phyloP scores from a whole-genome alignment of 1,284 basidiomycete species.

The Chalciporus sp. region DNA sequence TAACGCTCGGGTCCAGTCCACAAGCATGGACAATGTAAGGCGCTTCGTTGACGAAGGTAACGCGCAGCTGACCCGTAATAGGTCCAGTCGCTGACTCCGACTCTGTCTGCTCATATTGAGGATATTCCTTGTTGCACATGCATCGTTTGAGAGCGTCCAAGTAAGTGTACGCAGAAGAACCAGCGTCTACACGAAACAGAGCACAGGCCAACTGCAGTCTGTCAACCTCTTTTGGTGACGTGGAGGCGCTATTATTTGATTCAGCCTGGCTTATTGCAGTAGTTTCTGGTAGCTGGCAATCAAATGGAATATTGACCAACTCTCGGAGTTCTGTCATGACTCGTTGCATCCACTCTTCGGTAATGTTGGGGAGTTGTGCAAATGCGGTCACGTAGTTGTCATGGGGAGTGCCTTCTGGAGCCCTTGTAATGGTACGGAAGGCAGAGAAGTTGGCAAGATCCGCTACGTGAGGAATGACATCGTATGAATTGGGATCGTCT shows the following conservation, averaged over 20 bases:
- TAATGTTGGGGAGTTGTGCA: constrained; percentile 18
- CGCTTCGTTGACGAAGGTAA: constrained; percentile 8
- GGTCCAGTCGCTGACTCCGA: not conserved
- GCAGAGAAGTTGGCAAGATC: constrained; percentile 18
- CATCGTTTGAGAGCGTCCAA: constrained; percentile 7
- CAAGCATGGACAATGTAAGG: constrained; percentile 6
- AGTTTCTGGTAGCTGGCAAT: not conserved
- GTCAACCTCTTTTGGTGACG: not conserved
- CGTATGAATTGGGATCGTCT: not conserved
- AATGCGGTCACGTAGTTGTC: constrained; percentile 22
- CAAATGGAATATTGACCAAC: constrained; percentile 8
- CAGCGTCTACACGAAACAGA: constrained; percentile 10
- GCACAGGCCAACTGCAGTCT: constrained; percentile 21
- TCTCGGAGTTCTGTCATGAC: constrained; percentile 15
- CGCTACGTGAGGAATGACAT: constrained; percentile 22
- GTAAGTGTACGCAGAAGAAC: constrained; percentile 3
- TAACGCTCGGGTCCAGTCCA: constrained; percentile 15
- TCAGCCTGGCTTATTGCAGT: not conserved
- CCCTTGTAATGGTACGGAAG: constrained; percentile 19
- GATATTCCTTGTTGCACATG: not conserved
- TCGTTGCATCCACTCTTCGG: constrained; percentile 18
- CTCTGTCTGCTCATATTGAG: not conserved
- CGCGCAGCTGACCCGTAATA: not conserved
- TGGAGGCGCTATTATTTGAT: not conserved
- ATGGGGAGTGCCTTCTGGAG: constrained; percentile 2